Evolutionary conservation across 1,284 basidiomycete species (phyloP).

Genomic region (Ceratobasidium sp.): DNA sequence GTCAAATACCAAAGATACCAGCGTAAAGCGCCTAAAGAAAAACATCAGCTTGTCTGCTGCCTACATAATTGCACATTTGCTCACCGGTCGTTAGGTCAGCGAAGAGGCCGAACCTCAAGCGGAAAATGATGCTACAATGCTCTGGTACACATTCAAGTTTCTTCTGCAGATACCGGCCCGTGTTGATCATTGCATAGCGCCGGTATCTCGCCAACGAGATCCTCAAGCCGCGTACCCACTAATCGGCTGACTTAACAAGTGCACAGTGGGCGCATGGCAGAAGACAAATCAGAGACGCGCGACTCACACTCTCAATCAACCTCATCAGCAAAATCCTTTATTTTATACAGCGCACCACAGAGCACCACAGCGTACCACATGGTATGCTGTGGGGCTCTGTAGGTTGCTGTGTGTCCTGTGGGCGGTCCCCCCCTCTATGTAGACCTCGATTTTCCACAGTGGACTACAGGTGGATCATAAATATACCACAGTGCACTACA

Average conservation of each 20-base stretch:
- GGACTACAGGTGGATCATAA: too few species aligned
- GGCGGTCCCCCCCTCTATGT: too few species aligned
- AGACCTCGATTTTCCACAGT: too few species aligned
- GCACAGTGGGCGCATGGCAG: neutral
- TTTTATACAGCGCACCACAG: slow-evolving; percentile 87
- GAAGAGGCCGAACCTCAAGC: slow-evolving; percentile 97
- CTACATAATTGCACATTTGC: slow-evolving; percentile 38
- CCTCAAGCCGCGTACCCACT: slow-evolving; percentile 92
- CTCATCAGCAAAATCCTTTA: slow-evolving; percentile 92
- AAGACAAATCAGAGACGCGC: slow-evolving; percentile 27
- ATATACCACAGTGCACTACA: too few species aligned
- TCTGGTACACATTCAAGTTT: slow-evolving; percentile 95
- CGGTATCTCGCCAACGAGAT: slow-evolving; percentile 93
- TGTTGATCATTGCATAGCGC: slow-evolving; percentile 98
- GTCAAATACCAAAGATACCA: slow-evolving; percentile 99
- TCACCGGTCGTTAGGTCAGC: slow-evolving; percentile 96
- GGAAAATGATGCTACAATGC: slow-evolving; percentile 99
- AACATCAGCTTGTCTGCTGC: neutral
- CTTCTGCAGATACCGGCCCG: slow-evolving; percentile 98
- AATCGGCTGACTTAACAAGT: slow-evolving; percentile 82
- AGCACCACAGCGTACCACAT: too few species aligned
- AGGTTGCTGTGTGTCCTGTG: too few species aligned
- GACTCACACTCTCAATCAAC: slow-evolving; percentile 83
- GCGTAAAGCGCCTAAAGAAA: slow-evolving; percentile 86
- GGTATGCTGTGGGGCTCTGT: slow-evolving; percentile 66